Evolutionary conservation across 441 rosid genomes (phyloP).

Genomic region (Brassica hybrid): DNA sequence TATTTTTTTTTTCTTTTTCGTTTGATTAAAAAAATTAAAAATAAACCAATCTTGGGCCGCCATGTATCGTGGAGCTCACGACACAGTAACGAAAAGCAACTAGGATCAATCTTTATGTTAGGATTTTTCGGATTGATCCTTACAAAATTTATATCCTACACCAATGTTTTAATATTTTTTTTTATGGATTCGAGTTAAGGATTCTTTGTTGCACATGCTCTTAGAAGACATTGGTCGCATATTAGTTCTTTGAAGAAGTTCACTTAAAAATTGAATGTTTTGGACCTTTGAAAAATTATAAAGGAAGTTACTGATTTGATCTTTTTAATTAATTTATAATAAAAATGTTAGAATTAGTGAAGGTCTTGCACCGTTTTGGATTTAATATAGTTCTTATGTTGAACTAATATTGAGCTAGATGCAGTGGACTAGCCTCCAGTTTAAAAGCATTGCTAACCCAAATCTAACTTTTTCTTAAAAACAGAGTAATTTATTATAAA

Average conservation of each 20-base stretch:
- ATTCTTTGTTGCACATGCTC: background rate
- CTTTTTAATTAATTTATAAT: background rate
- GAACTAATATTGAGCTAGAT: constrained; percentile 9
- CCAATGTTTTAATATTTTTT: too few species aligned
- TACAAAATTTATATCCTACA: too few species aligned
- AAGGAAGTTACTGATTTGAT: background rate
- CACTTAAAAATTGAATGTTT: background rate
- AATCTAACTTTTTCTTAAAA: too few species aligned
- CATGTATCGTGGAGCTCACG: too few species aligned
- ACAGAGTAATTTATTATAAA: too few species aligned
- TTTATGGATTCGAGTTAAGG: too few species aligned
- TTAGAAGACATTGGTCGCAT: background rate
- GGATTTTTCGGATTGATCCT: too few species aligned
- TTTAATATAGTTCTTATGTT: background rate
- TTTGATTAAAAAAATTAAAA: too few species aligned
- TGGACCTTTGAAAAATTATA: background rate
- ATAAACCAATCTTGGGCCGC: too few species aligned
- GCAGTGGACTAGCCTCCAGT: background rate
- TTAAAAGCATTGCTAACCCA: too few species aligned
- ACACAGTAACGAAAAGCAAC: too few species aligned
- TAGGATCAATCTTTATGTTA: too few species aligned
- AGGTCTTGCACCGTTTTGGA: background rate
- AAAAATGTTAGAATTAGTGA: background rate
- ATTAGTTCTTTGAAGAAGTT: background rate
- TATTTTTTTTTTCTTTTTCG: background rate